Evolutionary conservation across 768 basidiomycete genomes (phyloP), one percentile per base, ranked within the genome.

Genomic region (Leccinum uliginosum): DNA sequence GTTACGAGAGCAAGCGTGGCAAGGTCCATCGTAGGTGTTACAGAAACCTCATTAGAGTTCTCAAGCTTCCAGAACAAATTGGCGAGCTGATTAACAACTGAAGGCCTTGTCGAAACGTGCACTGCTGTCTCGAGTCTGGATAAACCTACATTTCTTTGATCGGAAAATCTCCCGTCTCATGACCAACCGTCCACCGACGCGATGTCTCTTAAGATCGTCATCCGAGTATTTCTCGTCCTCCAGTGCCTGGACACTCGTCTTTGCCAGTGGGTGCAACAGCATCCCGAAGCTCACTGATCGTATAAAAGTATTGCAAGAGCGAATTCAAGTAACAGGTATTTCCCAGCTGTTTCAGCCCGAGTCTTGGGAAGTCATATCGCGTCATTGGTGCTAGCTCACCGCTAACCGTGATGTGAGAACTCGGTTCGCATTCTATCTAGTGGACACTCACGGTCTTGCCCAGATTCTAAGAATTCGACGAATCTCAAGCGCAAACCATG

Each of bases 1-100:
- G 93, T 93, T 32, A 95, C 87, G 19, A 97, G 81, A 0, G 93
- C 94, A 21, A 96, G 82, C 67, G 96, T 93, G 7, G 93, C 93
- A 19, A 97, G 78, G 63, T 96, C 91, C 46, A 91, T 74, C 3
- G 85, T 86, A 0, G 93, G 93, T 0, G 91, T 92, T 17, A 97
- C 84, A 14, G 92, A 80, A 6, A 83, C 73, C 2, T 75, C 70
- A 46, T 85, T 80, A 54, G 81, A 79, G 59, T 80, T 83, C 62
- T 92, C 87, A 35, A 97, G 78, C 52, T 87, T 77, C 69, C 78
- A 81, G 74, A 94, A 97, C 3, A 97, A 78, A 14, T 82, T 80
- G 8, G 88, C 87, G 12, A 97, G 81, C 53, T 89, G 89, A 55
- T 77, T 76, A 60, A 94, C 86, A 71, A 97, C 93, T 96, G 64